phyloP scores from a whole-genome alignment of 1,284 basidiomycete genomes.

The Volvariella volvacea region DNA sequence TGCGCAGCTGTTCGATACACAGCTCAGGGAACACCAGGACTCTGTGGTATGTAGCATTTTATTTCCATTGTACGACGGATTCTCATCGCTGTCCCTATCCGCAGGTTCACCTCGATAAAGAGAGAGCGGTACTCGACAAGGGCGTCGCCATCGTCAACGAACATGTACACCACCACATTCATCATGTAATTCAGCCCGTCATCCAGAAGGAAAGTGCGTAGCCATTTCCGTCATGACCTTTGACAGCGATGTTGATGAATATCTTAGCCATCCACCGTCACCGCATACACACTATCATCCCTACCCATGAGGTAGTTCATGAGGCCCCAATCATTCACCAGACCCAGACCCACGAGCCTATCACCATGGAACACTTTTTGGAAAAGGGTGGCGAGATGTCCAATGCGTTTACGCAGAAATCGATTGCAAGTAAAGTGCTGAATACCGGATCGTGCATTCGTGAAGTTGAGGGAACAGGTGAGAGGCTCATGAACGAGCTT shows the following conservation, averaged over 20 bases:
- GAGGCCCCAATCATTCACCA: slow-evolving; percentile 26
- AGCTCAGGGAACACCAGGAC: slow-evolving; percentile 19
- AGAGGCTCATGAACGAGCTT: slow-evolving; percentile 10
- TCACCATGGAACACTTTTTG: slow-evolving; percentile 22
- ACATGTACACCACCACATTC: slow-evolving; percentile 22
- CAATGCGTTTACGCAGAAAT: slow-evolving; percentile 12
- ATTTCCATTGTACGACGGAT: background rate
- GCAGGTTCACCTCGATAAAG: slow-evolving; percentile 18
- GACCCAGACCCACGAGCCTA: slow-evolving; percentile 20
- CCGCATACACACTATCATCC: slow-evolving; percentile 20
- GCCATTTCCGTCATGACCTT: too few species aligned
- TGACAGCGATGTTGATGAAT: too few species aligned
- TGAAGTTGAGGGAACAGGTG: slow-evolving; percentile 14
- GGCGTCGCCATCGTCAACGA: slow-evolving; percentile 19
- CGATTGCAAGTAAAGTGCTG: slow-evolving; percentile 11
- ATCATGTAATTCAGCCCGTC: slow-evolving; percentile 26
- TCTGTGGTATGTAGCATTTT: slow-evolving; percentile 11
- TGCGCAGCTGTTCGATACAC: slow-evolving; percentile 17
- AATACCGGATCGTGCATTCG: slow-evolving; percentile 10
- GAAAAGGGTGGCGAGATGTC: slow-evolving; percentile 15
- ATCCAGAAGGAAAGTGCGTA: slow-evolving; percentile 25
- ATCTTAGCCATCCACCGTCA: slow-evolving; percentile 17
- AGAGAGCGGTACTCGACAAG: slow-evolving; percentile 21
- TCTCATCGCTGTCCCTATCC: background rate
- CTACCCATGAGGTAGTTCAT: slow-evolving; percentile 21